Evolutionary conservation across 1,284 basidiomycete species (phyloP).

Genomic region (Ganoderma boninense): DNA sequence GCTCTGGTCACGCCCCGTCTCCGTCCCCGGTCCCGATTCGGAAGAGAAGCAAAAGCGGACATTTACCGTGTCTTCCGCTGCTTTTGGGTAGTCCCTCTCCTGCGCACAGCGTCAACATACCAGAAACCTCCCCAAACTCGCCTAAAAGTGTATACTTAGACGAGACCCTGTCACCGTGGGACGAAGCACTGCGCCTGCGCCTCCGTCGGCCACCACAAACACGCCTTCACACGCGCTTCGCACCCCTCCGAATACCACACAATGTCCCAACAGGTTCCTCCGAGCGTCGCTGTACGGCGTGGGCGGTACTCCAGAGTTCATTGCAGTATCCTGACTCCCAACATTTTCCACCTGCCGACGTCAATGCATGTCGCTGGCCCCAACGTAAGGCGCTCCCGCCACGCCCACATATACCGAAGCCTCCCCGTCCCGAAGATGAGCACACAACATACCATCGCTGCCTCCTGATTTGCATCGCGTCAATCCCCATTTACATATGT

Average conservation of each 20-base stretch:
- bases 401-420: conserved; percentile 2
- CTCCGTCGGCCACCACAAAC: conserved; percentile 4
- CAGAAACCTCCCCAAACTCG: neutral
- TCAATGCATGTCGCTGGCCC: neutral
- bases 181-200: neutral
- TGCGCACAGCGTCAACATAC: neutral
- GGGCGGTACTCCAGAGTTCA: neutral
- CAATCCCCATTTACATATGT: neutral
- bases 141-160: neutral
- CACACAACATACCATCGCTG: neutral
- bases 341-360: neutral
- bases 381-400: conserved; percentile 9
- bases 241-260: neutral
- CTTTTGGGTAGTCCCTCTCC: neutral
- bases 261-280: neutral
- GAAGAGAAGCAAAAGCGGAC: neutral
- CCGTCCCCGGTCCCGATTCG: neutral
- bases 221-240: neutral
- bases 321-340: conserved; percentile 5
- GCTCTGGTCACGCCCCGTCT: neutral
- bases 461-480: neutral
- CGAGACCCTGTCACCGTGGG: conserved; percentile 4
- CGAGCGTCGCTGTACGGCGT: neutral
- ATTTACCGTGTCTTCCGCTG: neutral
- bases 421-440: neutral